Base-by-base conservation (phyloP, 2,329 filamentous ascomycete species). In the Stachybotrys elegans region DNA sequence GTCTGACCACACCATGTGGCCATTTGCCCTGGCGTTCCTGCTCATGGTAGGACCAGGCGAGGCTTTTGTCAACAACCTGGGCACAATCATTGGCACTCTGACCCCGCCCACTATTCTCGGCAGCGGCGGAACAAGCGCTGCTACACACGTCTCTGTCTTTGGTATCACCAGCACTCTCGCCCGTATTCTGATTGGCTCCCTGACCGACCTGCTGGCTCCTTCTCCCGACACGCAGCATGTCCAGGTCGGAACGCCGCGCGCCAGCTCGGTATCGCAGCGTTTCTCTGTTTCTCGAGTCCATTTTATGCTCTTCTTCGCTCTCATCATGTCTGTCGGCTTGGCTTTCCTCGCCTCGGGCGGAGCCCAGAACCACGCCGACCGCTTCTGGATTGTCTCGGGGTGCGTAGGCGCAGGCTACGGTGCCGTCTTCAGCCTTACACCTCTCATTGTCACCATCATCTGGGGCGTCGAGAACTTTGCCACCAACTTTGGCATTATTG, bases 391-490 rank as follows among this genome's bases (percentile, higher is more conserved):
- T 39, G 86, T 95, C 8, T 94, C 89, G 0, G 80, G 85, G 0
- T 75, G 91, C 2, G 82, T 98, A 6, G 93, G 93, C 6, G 84
- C 90, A 2, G 93, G 93, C 36, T 97, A 98, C 60, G 93, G 93
- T 36, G 91, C 91, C 23, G 81, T 91, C 19, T 98, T 97, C 70
- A 86, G 82, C 39, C 76, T 97, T 6, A 86, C 87, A 0, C 93
- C 93, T 3, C 91, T 97, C 51, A 88, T 97, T 45, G 86, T 96
- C 54, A 89, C 84, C n/a, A 90, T 96, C 9, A 92, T 98, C 37
- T 98, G 93, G 93, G 93, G 93, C 21, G 90, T 95, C 0, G 91
- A 97, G 70, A 98, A 97, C 62, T 97, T 98, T 61, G 93, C 89
- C 46, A 98, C 93, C 1, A 97, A 98, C 57, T 98, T 92, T 83